These are phyloP conservation scores for Paracoccidioides brasiliensis DNA, from an alignment of 2,329 filamentous ascomycete genomes.

Conservation along the genomic window DNA sequence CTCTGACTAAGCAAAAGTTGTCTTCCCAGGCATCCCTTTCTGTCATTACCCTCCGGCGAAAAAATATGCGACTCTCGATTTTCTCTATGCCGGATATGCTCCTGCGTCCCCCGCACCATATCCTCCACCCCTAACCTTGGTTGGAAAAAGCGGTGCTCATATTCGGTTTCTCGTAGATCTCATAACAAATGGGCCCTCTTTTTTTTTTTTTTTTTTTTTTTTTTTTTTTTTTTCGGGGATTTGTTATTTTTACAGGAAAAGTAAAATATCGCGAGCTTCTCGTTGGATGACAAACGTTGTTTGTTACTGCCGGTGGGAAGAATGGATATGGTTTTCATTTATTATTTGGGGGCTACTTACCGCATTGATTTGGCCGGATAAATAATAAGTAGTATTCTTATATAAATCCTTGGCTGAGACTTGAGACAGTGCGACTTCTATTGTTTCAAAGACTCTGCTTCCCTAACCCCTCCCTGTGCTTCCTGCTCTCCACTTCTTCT, in stretches of 20 bases:
- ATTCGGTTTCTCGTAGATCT: too few species aligned
- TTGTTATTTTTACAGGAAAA: too few species aligned
- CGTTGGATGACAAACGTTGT: background rate
- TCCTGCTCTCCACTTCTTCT: too few species aligned
- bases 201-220: background rate
- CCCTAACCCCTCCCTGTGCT: background rate
- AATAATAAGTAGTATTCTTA: background rate
- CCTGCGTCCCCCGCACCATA: too few species aligned
- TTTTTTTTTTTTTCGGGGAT: background rate
- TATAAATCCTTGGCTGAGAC: background rate
- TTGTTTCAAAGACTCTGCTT: background rate
- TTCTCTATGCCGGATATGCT: background rate
- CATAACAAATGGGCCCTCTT: background rate
- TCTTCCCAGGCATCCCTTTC: too few species aligned
- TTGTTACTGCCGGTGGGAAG: background rate
- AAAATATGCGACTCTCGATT: background rate
- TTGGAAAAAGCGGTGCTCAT: too few species aligned
- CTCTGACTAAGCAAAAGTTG: too few species aligned
- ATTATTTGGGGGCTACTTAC: too few species aligned
- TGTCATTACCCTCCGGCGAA: too few species aligned
- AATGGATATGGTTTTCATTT: background rate
- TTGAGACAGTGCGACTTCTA: background rate
- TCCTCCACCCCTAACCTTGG: too few species aligned
- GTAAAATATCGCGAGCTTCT: too few species aligned
- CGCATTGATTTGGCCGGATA: background rate